Base-by-base conservation (phyloP, 768 basidiomycete species). In the Boletus patriciae region DNA sequence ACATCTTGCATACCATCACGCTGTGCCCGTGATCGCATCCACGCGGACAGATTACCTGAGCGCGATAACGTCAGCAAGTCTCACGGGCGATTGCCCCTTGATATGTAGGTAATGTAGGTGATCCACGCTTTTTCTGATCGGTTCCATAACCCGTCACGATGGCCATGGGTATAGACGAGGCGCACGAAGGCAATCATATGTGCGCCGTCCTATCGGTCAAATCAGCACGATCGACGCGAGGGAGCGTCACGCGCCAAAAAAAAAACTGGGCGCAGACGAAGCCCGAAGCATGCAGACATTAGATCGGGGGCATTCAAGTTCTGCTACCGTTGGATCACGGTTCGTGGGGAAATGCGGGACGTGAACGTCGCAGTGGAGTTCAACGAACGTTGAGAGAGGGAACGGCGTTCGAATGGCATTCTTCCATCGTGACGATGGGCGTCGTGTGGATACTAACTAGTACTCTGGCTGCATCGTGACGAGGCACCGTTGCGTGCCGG, bases 1-100 rank as follows among this genome's bases (percentile, higher is more conserved):
- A 49, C 38, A 51, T 64, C 54, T 62, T 71, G 65, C 62, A 64
- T 57, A 57, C 45, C 57, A 46, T 52, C 45, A 55, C 46, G 54
- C 53, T 43, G 31, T 55, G 40, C 33, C 19, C 46, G 50, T 41
- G 46, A 25, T 38, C 25, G 25, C 25, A 25, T 25, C 25, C 25
- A 6, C 7, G 2, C 16, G 13, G 15, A 16, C 36, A 18, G 15
- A 45, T 53, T 37, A 53, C 33, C 9, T 40, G 23, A 15, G 11
- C 10, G 31, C 21, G 19, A 52, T 62, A 18, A 61, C 48, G 52
- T 60, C 52, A 61, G 43, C 42, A 12, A 5, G 27, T 18, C 54
- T 37, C 31, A 15, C 29, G 8, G 36, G 6, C 51, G 44, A 46
- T 56, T 25, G 18, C 19, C 34, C 36, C 29, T 46, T 41, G 42